A percentile compares a stretch with the other conserved stretches of the same genome.
Evolutionary conservation across 257 asterid species (phyloP).

Genomic region (Cynanchum wilfordii): DNA sequence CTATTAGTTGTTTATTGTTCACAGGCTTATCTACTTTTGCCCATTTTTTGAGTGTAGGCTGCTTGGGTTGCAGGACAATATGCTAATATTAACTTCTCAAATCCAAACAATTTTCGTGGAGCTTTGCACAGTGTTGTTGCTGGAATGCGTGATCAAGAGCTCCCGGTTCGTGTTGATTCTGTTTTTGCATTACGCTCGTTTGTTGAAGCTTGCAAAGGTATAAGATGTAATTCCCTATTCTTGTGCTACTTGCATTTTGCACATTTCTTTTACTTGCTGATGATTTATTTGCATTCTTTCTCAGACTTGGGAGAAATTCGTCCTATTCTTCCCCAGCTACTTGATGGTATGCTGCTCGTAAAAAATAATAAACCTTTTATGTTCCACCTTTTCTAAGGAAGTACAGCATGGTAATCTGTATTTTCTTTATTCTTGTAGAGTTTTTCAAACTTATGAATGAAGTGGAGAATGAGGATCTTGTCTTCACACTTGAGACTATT

Average conservation of each 20-base stretch:
- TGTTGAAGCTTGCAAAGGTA: conserved; percentile 95
- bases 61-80: conserved; percentile 99
- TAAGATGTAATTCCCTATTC: not conserved
- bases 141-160: conserved; percentile 98
- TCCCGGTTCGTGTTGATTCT: conserved; percentile 97
- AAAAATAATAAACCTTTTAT: not conserved
- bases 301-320: conserved; percentile 85
- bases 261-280: conserved; percentile 14
- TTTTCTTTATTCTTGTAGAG: conserved; percentile 43
- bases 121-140: conserved; percentile 87
- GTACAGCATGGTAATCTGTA: conserved; percentile 11
- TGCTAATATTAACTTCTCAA: conserved; percentile 78
- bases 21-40: conserved; percentile 5
- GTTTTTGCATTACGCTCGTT: conserved; percentile 94
- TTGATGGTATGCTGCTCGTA: conserved; percentile 61
- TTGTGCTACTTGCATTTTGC: conserved; percentile 9
- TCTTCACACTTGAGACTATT: conserved; percentile 91
- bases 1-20: not conserved
- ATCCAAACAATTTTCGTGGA: conserved; percentile 78
- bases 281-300: conserved; percentile 6
- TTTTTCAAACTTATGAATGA: conserved; percentile 95
- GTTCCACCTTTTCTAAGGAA: not conserved
- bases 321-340: conserved; percentile 89
- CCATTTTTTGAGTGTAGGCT: conserved; percentile 48
- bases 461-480: conserved; percentile 99